phyloP scores from a whole-genome alignment of 257 asterid genomes.

The Apocynum venetum region DNA sequence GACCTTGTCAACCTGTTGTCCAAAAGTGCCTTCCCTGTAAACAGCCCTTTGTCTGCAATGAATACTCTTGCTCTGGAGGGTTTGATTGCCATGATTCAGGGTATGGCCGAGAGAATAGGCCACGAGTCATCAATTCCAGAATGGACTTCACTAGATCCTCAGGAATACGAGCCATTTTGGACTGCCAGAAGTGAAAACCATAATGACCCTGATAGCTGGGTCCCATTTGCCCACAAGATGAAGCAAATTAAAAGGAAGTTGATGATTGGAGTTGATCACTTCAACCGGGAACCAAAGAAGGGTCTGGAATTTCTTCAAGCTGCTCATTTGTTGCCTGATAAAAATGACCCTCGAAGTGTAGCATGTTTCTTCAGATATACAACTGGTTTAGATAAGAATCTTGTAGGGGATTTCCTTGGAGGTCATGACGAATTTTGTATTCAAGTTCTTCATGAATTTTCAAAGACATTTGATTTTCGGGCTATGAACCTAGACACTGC shows the following conservation, averaged over 20 bases:
- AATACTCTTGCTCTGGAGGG: constrained; percentile 91
- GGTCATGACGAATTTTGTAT: constrained; percentile 80
- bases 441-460: constrained; percentile 85
- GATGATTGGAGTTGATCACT: constrained; percentile 83
- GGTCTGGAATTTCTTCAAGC: constrained; percentile 81
- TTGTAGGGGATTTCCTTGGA: constrained; percentile 81
- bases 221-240: constrained; percentile 68
- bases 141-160: constrained; percentile 33
- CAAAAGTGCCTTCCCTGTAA: constrained; percentile 91
- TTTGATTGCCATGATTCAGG: constrained; percentile 76
- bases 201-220: constrained; percentile 64
- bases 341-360: constrained; percentile 65
- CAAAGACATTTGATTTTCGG: constrained; percentile 69
- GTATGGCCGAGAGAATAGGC: constrained; percentile 76
- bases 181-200: constrained; percentile 53
- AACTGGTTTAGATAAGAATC: constrained; percentile 71
- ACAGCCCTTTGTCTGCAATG: constrained; percentile 76
- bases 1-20: constrained; percentile 75
- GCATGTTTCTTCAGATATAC: constrained; percentile 79
- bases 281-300: constrained; percentile 77
- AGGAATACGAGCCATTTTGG: constrained; percentile 74
- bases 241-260: constrained; percentile 70
- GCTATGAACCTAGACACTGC: constrained; percentile 81
- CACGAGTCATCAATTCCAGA: constrained; percentile 45
- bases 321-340: constrained; percentile 61